A percentile compares a stretch with the other conserved stretches of the same genome.
phyloP scores from a whole-genome alignment of 257 asterid genomes.

The Sherardia arvensis region DNA sequence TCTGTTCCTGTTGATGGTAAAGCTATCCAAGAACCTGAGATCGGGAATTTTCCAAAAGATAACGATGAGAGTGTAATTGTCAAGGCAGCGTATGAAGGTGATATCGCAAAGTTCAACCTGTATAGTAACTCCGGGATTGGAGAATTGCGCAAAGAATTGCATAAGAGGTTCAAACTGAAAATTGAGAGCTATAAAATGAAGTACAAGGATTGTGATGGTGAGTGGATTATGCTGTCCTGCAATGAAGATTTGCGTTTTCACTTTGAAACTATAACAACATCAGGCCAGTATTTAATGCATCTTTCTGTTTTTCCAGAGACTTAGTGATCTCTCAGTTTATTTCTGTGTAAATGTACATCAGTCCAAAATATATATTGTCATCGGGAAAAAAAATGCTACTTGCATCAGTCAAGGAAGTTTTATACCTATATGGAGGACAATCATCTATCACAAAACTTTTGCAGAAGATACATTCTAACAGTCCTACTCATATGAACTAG shows the following conservation, averaged over 20 bases:
- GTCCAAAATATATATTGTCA: too few species aligned
- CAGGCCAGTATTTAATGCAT: neutral
- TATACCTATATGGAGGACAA: neutral
- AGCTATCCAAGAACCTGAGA: neutral
- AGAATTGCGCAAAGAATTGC: neutral
- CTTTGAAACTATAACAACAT: neutral
- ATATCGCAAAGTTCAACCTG: neutral
- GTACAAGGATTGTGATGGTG: neutral
- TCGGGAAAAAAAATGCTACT: neutral
- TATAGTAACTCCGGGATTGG: neutral
- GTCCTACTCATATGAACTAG: neutral
- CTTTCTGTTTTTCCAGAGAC: neutral
- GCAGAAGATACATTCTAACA: neutral
- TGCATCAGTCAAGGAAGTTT: neutral
- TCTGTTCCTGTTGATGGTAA: neutral
- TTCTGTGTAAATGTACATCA: too few species aligned
- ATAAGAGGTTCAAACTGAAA: neutral
- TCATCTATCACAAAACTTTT: neutral
- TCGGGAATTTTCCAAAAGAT: neutral
- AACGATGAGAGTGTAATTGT: neutral
- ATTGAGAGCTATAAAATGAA: neutral
- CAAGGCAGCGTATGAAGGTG: neutral
- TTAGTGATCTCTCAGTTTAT: neutral
- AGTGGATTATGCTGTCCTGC: neutral
- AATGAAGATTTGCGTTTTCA: neutral